phyloP scores from a whole-genome alignment of 768 basidiomycete genomes.

The Kwoniella bestiolae region DNA sequence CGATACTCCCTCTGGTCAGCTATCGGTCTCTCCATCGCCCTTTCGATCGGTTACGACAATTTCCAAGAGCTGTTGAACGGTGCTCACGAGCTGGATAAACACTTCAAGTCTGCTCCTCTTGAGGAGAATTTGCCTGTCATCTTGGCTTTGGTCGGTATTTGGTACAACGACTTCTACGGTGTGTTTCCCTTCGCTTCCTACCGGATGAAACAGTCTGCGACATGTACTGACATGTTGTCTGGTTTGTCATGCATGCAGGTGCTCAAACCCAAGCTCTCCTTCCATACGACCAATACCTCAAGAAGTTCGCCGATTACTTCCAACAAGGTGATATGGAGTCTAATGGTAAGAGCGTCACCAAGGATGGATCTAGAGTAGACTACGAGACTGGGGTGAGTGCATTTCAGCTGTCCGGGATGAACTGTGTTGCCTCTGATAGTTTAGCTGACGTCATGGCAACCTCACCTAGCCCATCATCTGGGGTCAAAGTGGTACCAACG shows the following conservation, averaged over 20 bases:
- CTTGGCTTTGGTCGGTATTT: conserved; percentile 85
- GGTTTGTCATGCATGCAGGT: conserved; percentile 59
- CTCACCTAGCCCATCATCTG: conserved; percentile 88
- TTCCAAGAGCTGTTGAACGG: conserved; percentile 87
- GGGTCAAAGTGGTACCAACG: conserved; percentile 98
- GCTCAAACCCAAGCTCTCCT: conserved; percentile 93
- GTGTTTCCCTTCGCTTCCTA: neutral
- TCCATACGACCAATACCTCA: conserved; percentile 98
- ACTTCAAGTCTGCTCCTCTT: conserved; percentile 85
- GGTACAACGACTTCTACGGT: conserved; percentile 99
- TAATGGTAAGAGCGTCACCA: conserved; percentile 96
- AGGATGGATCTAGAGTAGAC: conserved; percentile 85
- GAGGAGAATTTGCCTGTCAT: conserved; percentile 91
- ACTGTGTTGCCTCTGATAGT: no score
- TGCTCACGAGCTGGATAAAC: conserved; percentile 96
- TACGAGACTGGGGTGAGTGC: conserved; percentile 90
- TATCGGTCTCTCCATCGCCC: conserved; percentile 91
- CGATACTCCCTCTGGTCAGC: conserved; percentile 98
- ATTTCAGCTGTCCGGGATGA: no score
- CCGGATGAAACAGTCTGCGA: neutral
- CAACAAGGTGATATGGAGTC: conserved; percentile 99
- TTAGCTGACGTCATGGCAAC: conserved; percentile 3
- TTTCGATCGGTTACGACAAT: conserved; percentile 91
- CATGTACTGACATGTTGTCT: no score
- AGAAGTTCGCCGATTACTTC: conserved; percentile 99